phyloP scores from a whole-genome alignment of 2,329 filamentous ascomycete genomes.

The Diplodia scrobiculata region DNA sequence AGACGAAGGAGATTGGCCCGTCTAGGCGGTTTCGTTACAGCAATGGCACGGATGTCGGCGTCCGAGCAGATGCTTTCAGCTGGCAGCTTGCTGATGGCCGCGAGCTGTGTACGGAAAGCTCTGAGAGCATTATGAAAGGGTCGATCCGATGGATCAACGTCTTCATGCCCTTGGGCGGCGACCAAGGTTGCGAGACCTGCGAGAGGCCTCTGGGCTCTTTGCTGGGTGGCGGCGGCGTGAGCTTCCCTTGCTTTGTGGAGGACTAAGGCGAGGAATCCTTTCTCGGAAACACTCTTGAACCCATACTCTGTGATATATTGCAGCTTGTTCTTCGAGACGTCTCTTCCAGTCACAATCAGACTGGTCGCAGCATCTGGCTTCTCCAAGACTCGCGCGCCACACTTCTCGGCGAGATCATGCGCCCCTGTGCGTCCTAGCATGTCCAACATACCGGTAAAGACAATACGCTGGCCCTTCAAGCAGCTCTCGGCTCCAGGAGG shows the following conservation, averaged over 20 bases:
- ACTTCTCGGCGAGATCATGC: background rate
- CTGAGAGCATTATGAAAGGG: slow-evolving; percentile 14
- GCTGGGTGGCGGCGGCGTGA: background rate
- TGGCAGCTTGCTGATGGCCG: background rate
- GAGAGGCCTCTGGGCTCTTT: background rate
- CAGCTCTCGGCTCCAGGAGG: background rate
- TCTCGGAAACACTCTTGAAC: background rate
- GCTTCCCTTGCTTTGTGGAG: background rate
- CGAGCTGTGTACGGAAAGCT: slow-evolving; percentile 2
- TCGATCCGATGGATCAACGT: background rate
- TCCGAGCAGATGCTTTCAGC: background rate
- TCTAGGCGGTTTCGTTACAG: background rate
- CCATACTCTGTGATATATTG: background rate
- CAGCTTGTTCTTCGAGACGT: slow-evolving; percentile 17
- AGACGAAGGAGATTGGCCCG: background rate
- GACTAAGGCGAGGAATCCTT: background rate
- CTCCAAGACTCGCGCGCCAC: slow-evolving; percentile 4
- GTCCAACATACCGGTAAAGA: slow-evolving; percentile 21
- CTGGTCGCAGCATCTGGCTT: slow-evolving; percentile 4
- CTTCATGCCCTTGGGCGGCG: background rate
- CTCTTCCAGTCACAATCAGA: background rate
- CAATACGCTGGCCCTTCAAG: background rate
- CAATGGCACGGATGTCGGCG: background rate
- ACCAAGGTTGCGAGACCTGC: background rate
- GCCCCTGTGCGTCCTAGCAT: background rate